Percentiles rank a stretch among this genome's conserved stretches.
Conservation (phyloP, 2,329 filamentous ascomycete genomes). For the Colletotrichum orbiculare region DNA sequence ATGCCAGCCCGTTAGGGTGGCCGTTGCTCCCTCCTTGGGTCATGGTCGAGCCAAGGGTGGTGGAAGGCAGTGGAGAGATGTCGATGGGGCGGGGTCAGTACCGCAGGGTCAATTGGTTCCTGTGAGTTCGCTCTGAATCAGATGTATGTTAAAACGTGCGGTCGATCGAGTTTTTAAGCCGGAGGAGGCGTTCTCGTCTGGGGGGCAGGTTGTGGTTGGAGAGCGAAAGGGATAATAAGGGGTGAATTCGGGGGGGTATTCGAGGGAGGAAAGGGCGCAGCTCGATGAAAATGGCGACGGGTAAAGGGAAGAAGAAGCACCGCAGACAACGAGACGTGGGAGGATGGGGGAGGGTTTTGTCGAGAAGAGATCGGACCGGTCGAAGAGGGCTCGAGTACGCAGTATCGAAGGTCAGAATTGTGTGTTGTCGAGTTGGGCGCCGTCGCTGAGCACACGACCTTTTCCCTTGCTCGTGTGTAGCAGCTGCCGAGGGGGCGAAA, state of each 20-base stretch:
- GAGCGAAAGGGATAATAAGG: conserved; percentile 12
- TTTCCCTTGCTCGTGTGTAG: conserved; percentile 30
- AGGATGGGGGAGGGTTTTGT: background rate
- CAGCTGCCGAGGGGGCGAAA: conserved; percentile 5
- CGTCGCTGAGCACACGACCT: conserved; percentile 32
- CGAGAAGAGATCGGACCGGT: background rate
- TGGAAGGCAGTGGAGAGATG: background rate
- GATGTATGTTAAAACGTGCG: background rate
- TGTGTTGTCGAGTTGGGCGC: conserved; percentile 17
- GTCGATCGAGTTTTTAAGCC: conserved; percentile 1
- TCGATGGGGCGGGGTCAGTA: conserved; percentile 27
- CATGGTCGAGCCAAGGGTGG: conserved; percentile 24
- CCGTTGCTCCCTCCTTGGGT: conserved; percentile 40
- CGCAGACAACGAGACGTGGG: background rate
- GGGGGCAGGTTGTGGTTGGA: background rate
- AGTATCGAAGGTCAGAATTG: background rate
- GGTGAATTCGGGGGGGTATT: conserved; percentile 5
- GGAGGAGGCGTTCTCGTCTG: conserved; percentile 1
- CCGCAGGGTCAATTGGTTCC: conserved; percentile 24
- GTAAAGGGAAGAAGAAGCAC: background rate
- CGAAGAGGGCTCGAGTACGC: background rate
- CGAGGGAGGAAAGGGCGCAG: background rate
- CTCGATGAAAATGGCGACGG: background rate
- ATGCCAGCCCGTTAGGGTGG: conserved; percentile 51
- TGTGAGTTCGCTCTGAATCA: conserved; percentile 3